phyloP scores from a whole-genome alignment of 129 eudicot genomes.

The Escallonia herrerae region DNA sequence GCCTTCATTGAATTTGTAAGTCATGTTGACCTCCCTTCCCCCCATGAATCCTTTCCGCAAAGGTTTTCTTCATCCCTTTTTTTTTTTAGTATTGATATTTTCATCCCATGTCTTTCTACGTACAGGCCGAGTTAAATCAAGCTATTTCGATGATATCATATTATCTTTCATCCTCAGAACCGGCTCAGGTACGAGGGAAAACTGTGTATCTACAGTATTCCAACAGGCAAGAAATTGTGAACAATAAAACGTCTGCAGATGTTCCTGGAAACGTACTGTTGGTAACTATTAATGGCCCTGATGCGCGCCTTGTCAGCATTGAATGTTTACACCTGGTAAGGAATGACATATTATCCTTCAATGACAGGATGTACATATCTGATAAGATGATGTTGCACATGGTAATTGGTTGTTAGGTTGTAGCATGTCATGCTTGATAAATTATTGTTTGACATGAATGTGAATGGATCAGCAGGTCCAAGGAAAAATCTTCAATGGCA shows the following conservation, averaged over 20 bases:
- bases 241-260: slow-evolving; percentile 98
- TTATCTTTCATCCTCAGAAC: slow-evolving; percentile 97
- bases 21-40: not conserved
- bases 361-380: slow-evolving; percentile 23
- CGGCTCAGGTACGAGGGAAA: slow-evolving; percentile 96
- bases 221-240: slow-evolving; percentile 97
- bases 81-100: not conserved
- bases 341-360: slow-evolving; percentile 8
- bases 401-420: slow-evolving; percentile 42
- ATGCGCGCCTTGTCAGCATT: slow-evolving; percentile 91
- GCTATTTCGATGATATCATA: slow-evolving; percentile 97
- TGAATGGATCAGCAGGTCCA: slow-evolving; percentile 97
- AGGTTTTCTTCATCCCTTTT: not conserved
- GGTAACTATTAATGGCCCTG: slow-evolving; percentile 89
- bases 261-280: slow-evolving; percentile 93
- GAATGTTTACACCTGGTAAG: slow-evolving; percentile 97
- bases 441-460: slow-evolving; percentile 72
- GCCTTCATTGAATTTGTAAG: slow-evolving; percentile 95
- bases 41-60: not conserved
- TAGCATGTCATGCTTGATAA: slow-evolving; percentile 41
- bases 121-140: slow-evolving; percentile 82
- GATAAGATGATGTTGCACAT: slow-evolving; percentile 18
- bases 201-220: slow-evolving; percentile 95
- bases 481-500: slow-evolving; percentile 97
- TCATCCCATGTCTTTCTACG: slow-evolving; percentile 1